Conservation (phyloP, 2,329 filamentous ascomycete species). For the Sporothrix inflata region DNA sequence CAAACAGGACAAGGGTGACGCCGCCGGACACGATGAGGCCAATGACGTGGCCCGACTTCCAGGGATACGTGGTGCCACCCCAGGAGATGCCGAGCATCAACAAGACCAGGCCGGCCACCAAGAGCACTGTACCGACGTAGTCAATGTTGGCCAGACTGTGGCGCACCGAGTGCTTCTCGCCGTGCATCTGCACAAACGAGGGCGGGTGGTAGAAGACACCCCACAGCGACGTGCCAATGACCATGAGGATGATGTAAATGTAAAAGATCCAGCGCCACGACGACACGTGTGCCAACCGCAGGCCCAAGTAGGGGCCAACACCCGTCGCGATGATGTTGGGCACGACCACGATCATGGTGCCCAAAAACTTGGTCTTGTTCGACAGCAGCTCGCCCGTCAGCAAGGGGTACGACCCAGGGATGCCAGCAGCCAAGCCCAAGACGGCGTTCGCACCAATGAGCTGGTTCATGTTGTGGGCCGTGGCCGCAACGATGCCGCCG, state of each 20-base stretch:
- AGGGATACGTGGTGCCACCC: conserved; percentile 39
- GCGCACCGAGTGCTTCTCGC: background rate
- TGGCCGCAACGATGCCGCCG: background rate
- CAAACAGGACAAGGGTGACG: background rate
- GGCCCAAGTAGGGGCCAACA: background rate
- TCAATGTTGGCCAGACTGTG: conserved; percentile 7
- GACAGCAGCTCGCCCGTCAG: background rate
- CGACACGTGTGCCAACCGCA: background rate
- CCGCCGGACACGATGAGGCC: background rate
- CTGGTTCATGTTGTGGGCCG: background rate
- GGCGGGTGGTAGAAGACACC: background rate
- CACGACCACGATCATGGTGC: background rate
- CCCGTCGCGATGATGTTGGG: background rate
- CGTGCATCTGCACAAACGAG: conserved; percentile 9
- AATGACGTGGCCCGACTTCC: conserved; percentile 36
- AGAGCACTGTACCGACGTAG: background rate
- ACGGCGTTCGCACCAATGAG: background rate
- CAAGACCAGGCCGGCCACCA: background rate
- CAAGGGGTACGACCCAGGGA: background rate
- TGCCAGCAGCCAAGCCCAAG: background rate
- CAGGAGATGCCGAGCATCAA: conserved; percentile 43
- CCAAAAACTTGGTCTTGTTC: background rate
- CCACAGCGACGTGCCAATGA: background rate
- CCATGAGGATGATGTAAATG: background rate
- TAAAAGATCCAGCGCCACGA: conserved; percentile 10